phyloP scores from a whole-genome alignment of 106 monocot species.

The Posidonia australis region DNA sequence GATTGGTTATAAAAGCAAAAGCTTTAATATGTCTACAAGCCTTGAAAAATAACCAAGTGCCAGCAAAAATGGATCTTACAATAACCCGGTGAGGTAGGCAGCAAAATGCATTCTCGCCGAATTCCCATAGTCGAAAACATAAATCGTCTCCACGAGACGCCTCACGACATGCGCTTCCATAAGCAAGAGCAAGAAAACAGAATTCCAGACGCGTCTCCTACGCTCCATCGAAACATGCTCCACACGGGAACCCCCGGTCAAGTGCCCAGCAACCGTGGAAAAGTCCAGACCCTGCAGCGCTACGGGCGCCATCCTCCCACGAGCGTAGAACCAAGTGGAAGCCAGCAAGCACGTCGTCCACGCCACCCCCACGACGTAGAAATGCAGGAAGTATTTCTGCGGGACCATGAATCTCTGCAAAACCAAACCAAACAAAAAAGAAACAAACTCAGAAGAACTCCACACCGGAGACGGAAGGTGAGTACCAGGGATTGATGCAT shows the following conservation, averaged over 20 bases:
- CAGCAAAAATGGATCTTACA: conserved; percentile 31
- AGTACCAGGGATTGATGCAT: not conserved
- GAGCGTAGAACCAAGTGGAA: conserved; percentile 11
- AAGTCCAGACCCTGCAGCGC: not conserved
- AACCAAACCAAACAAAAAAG: not conserved
- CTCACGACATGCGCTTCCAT: conserved; percentile 70
- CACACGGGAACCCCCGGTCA: not conserved
- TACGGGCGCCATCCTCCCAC: not conserved
- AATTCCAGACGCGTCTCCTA: conserved; percentile 23
- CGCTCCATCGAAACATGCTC: conserved; percentile 8
- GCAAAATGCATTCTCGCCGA: conserved; percentile 66
- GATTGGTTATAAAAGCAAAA: too few species aligned
- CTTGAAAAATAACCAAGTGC: not conserved
- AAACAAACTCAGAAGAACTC: not conserved
- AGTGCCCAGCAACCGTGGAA: conserved; percentile 5
- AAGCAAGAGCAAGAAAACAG: conserved; percentile 54
- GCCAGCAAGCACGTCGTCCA: conserved; percentile 17
- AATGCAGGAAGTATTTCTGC: conserved; percentile 21
- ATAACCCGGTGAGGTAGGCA: conserved; percentile 63
- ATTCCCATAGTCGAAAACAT: conserved; percentile 56
- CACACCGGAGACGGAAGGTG: not conserved
- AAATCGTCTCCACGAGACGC: conserved; percentile 54
- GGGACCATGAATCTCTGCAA: conserved; percentile 22
- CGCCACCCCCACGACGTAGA: conserved; percentile 8
- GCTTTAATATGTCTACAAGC: not conserved